These are phyloP conservation scores for Olyra latifolia DNA, from an alignment of 176 grass and related monocot species.

Conservation along the genomic window DNA sequence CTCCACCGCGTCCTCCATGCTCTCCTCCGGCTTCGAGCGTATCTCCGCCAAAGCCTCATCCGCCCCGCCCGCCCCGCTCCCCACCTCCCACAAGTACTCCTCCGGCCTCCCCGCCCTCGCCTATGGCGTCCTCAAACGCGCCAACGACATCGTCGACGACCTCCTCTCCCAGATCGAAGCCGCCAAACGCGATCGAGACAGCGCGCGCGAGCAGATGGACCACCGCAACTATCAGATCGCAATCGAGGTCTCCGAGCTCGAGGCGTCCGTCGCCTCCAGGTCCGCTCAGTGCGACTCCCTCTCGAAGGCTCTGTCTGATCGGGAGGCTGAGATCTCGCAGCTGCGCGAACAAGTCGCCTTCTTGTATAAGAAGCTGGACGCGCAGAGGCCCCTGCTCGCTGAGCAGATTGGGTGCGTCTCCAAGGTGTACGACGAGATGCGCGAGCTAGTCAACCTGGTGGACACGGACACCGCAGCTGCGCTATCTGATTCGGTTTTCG, in stretches of 20 bases:
- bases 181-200: constrained; percentile 55
- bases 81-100: constrained; percentile 79
- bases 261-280: constrained; percentile 49
- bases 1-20: constrained; percentile 80
- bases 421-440: constrained; percentile 62
- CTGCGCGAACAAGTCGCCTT: constrained; percentile 31
- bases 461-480: constrained; percentile 37
- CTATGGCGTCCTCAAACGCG: constrained; percentile 86
- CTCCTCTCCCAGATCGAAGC: constrained; percentile 74
- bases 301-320: constrained; percentile 46
- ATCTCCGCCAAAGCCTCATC: constrained; percentile 74
- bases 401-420: constrained; percentile 76
- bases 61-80: constrained; percentile 52
- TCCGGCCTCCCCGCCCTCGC: constrained; percentile 69
- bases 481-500: constrained; percentile 59
- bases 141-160: constrained; percentile 93
- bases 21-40: constrained; percentile 74
- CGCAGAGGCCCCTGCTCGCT: constrained; percentile 75
- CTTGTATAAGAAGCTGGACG: constrained; percentile 63
- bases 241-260: constrained; percentile 96
- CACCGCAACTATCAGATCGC: constrained; percentile 97
- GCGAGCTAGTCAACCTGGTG: constrained; percentile 52
- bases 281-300: constrained; percentile 54
- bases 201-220: constrained; percentile 67
- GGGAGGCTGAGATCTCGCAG: constrained; percentile 54